Evolutionary conservation across 2,329 filamentous ascomycete genomes (phyloP), one percentile per base, ranked within the genome.

Genomic region (Aspergillus quadricinctus): DNA sequence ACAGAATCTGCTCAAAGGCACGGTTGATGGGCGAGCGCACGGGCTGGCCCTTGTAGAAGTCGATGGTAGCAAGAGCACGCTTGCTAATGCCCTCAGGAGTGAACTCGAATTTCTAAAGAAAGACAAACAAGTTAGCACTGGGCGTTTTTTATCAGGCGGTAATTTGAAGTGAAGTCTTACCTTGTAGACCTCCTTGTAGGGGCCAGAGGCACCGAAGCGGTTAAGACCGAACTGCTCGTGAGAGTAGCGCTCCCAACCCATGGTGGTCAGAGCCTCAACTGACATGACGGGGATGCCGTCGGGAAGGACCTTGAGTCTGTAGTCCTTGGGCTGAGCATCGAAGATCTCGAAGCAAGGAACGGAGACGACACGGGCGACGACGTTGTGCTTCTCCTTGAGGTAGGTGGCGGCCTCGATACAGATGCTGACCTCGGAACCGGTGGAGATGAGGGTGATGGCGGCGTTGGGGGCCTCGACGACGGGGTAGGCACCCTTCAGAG

Each of bases 221-320:
- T 99, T 99, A 66, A 99, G 87, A 75, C 94, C 94, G 72, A 99
- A 99, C 82, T 99, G 94, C 86, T 99, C 94, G 80, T 99, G 93
- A 58, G 92, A 90, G 82, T 97, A 99, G 78, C 93, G 89, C 85
- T 97, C 92, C 94, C 94, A 99, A 68, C 94, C 94, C 79, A 97
- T 87, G 66, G 94, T 99, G 78, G 85, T 89, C 90, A 96, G 95
- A 76, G 92, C 92, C 83, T 99, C 94, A 66, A 99, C 89, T 55
- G 90, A 95, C 77, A 99, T 78, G 61, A 92, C 86, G 65, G 94
- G 93, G 74, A 97, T 93, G 66, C 92, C 92, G 75, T 97, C 92
- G 69, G 93, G 94, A 62, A 99, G 86, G 65, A 96, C 89, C 65
- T 87, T 88, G 67, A 99, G 88, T 75, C 87, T 88, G 87, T 99